Evolutionary conservation across 495 filamentous ascomycete genomes (phyloP).

Genomic region (Xanthoparmelia taractica): DNA sequence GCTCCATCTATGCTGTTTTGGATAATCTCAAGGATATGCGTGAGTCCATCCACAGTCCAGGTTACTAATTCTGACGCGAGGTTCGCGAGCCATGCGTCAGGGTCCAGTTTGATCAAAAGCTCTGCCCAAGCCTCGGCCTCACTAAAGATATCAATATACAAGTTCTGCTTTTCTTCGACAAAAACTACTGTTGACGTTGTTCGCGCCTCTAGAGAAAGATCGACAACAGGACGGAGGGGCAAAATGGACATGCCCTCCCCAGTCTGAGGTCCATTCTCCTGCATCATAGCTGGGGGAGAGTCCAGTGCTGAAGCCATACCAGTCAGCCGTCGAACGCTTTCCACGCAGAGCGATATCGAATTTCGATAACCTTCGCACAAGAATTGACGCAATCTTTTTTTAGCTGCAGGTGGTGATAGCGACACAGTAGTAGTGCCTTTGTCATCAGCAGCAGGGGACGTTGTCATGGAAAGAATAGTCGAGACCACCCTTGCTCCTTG

Average conservation of each 20-base stretch:
- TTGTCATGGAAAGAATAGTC: slow-evolving; percentile 36
- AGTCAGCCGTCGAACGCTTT: slow-evolving; percentile 26
- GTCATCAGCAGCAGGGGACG: slow-evolving; percentile 25
- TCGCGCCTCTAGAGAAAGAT: slow-evolving; percentile 42
- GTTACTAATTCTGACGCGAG: slow-evolving; percentile 29
- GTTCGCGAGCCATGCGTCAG: slow-evolving; percentile 18
- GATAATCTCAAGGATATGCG: slow-evolving; percentile 36
- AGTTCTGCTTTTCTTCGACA: slow-evolving; percentile 80
- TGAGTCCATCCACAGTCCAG: slow-evolving; percentile 56
- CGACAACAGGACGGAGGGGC: slow-evolving; percentile 34
- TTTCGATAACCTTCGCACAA: slow-evolving; percentile 34
- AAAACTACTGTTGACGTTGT: slow-evolving; percentile 69
- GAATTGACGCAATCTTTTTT: slow-evolving; percentile 39
- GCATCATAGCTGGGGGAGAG: not conserved
- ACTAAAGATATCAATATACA: slow-evolving; percentile 70
- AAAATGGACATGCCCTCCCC: slow-evolving; percentile 23
- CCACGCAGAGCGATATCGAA: slow-evolving; percentile 33
- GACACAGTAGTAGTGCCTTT: slow-evolving; percentile 28
- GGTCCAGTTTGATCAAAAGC: slow-evolving; percentile 3
- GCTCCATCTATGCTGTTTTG: slow-evolving; percentile 48
- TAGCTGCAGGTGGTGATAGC: slow-evolving; percentile 40
- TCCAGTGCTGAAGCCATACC: slow-evolving; percentile 13
- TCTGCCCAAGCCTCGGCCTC: slow-evolving; percentile 61
- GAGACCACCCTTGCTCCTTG: slow-evolving; percentile 48
- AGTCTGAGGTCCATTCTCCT: slow-evolving; percentile 28